Conservation (phyloP, 192 early-diverging fungal genomes). For the Coemansia sp. region DNA sequence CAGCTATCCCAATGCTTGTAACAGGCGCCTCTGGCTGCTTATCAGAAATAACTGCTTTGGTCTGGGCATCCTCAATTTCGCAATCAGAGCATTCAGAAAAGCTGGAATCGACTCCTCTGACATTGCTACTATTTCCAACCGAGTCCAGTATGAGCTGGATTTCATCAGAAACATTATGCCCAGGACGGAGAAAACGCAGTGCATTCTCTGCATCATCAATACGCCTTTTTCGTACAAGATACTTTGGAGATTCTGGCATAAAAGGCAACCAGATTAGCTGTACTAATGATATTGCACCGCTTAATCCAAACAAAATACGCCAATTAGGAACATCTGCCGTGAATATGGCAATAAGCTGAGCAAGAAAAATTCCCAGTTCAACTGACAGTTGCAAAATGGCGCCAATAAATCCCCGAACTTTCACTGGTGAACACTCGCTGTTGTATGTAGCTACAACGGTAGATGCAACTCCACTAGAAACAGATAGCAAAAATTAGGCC, state of each 20-base stretch:
- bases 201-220: conserved; percentile 50
- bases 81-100: no score
- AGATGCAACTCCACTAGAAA: conserved; percentile 60
- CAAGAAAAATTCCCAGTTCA: conserved; percentile 71
- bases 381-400: conserved; percentile 70
- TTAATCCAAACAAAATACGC: conserved; percentile 66
- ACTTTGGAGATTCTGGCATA: conserved; percentile 75
- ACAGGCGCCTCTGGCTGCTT: background rate
- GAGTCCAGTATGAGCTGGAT: conserved; percentile 53
- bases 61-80: background rate
- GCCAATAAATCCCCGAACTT: conserved; percentile 65
- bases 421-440: conserved; percentile 70
- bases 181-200: conserved; percentile 56
- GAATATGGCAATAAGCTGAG: conserved; percentile 59
- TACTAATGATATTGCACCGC: conserved; percentile 57
- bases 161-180: conserved; percentile 55
- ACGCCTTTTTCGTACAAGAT: conserved; percentile 55
- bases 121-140: background rate
- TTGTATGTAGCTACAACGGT: conserved; percentile 69
- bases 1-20: conserved; percentile 15
- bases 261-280: conserved; percentile 57
- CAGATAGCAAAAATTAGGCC: background rate
- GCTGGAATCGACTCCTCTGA: no score
- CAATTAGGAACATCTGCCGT: conserved; percentile 60
- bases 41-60: background rate